Percentiles rank a stretch among this genome's conserved stretches.
Conservation (phyloP, 2,329 filamentous ascomycete species). For the Sporothrix protearum region DNA sequence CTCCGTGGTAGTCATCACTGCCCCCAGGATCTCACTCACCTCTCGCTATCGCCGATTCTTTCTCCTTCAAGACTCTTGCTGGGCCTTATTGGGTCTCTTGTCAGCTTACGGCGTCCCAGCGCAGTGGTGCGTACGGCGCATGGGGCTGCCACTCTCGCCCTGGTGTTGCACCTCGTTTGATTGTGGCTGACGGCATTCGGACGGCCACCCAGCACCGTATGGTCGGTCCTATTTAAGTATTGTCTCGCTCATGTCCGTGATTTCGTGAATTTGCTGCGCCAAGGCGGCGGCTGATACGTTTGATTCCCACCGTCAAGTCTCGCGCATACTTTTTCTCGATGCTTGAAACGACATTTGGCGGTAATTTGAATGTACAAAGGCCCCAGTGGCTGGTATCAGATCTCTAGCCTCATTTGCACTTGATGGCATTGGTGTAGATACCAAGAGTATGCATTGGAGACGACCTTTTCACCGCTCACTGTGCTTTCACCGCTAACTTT, state of each 20-base stretch:
- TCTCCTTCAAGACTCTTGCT: not conserved
- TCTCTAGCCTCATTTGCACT: not conserved
- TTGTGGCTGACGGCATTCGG: not conserved
- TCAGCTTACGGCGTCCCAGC: not conserved
- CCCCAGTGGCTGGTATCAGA: not conserved
- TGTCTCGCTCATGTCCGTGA: not conserved
- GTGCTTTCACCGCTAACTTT: too few relatives aligned
- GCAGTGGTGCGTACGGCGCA: not conserved
- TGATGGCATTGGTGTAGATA: too few relatives aligned
- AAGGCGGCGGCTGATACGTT: not conserved
- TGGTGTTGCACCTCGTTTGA: not conserved
- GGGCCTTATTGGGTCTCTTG: not conserved
- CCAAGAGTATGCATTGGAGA: not conserved
- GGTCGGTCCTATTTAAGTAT: too few relatives aligned
- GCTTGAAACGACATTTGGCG: not conserved
- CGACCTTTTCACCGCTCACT: not conserved
- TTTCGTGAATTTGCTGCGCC: not conserved
- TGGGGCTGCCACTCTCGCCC: too few relatives aligned
- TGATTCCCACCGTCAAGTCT: not conserved
- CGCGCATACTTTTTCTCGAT: not conserved
- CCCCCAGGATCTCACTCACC: too few relatives aligned
- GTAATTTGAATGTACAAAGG: not conserved
- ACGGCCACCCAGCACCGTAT: not conserved
- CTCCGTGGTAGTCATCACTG: not conserved
- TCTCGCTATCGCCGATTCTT: not conserved